phyloP scores from a whole-genome alignment of 225 moss, liverwort and hornwort species.

The Rhytidiadelphus loreus region DNA sequence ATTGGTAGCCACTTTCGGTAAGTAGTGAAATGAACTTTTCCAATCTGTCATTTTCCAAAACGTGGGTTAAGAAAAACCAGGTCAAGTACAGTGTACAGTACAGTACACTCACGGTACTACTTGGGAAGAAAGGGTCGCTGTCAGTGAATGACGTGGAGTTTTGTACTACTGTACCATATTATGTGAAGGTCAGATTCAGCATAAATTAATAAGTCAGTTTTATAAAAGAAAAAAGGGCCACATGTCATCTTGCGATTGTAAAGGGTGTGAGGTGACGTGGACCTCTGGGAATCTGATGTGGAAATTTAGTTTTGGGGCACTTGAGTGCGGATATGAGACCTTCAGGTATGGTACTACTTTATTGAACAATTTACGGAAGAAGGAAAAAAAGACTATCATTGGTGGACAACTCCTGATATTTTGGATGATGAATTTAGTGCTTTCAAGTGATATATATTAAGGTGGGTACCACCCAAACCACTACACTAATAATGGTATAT shows the following conservation, averaged over 20 bases:
- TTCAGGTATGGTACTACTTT: rapidly evolving
- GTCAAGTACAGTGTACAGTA: too few species aligned
- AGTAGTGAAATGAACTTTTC: neutral
- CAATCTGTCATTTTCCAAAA: neutral
- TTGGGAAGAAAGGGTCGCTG: neutral
- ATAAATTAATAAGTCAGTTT: neutral
- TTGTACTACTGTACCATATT: too few species aligned
- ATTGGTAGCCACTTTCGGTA: neutral
- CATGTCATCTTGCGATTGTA: neutral
- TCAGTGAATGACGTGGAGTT: neutral
- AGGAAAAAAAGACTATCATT: neutral
- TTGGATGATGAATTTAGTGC: neutral
- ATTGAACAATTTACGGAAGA: neutral
- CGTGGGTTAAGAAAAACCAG: neutral
- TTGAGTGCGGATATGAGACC: too few species aligned
- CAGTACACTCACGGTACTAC: too few species aligned
- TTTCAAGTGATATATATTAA: neutral
- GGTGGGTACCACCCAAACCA: too few species aligned
- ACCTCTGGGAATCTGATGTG: rapidly evolving
- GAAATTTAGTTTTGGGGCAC: too few species aligned
- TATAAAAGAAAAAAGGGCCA: neutral
- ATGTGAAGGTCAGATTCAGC: neutral
- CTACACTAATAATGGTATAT: too few species aligned
- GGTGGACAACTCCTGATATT: neutral
- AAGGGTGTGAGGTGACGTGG: neutral